A percentile compares a stretch with the other conserved stretches of the same genome.
These are phyloP conservation scores for Leptographium lundbergii DNA, from an alignment of 2,329 filamentous ascomycete species.

Conservation along the genomic window DNA sequence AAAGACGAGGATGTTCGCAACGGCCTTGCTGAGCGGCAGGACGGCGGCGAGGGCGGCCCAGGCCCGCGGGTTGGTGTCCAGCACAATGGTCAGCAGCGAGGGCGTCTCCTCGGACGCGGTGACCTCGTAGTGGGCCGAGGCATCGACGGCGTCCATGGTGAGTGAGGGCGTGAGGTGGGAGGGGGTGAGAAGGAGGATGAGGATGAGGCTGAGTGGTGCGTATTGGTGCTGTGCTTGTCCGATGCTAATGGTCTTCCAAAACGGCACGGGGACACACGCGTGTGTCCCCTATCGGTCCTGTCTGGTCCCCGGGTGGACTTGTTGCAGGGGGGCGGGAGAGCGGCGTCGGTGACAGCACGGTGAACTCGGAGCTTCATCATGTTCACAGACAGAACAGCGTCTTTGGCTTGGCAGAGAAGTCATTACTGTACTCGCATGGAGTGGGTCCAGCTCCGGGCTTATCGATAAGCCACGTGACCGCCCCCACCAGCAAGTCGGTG, in stretches of 20 bases:
- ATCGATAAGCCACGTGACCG: background rate
- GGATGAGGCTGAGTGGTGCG: background rate
- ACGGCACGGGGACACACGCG: too few species aligned
- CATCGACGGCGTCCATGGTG: constrained; percentile 43
- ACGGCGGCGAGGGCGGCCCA: constrained; percentile 63
- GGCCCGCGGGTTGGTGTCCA: constrained; percentile 93
- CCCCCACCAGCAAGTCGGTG: background rate
- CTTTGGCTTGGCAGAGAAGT: background rate
- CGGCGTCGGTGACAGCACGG: background rate
- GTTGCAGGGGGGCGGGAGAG: background rate
- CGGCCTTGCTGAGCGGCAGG: constrained; percentile 68
- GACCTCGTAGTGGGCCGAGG: constrained; percentile 47
- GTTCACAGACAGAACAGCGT: background rate
- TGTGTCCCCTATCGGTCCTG: too few species aligned
- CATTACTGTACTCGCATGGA: background rate
- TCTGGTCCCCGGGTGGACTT: too few species aligned
- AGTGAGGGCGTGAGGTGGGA: background rate
- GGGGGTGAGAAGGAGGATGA: constrained; percentile 1
- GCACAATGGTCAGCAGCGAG: constrained; percentile 76
- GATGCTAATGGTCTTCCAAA: too few species aligned
- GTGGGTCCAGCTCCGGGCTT: too few species aligned
- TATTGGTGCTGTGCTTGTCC: too few species aligned
- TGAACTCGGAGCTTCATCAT: background rate
- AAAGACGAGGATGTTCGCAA: constrained; percentile 87
- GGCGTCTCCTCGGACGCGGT: constrained; percentile 47